Conservation (phyloP, 2,329 filamentous ascomycete genomes). For the Ophiosphaerella korrae region DNA sequence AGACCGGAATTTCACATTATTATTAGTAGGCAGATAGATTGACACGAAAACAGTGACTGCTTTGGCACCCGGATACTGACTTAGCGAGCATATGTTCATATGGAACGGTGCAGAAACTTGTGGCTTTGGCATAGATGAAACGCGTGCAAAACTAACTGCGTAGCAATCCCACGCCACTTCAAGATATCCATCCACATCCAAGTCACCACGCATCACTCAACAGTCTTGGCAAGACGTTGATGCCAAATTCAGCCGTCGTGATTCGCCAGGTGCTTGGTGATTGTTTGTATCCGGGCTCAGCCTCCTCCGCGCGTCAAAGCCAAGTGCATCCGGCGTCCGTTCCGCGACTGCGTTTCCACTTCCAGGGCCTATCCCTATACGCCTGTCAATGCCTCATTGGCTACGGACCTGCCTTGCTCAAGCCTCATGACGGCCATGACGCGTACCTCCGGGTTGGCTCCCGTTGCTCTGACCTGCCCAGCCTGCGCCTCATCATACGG, state of each 20-base stretch:
- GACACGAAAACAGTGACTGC: too few relatives aligned
- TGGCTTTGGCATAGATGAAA: too few relatives aligned
- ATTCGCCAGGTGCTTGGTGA: slow-evolving; percentile 11
- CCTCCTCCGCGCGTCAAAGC: slow-evolving; percentile 25
- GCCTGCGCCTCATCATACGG: slow-evolving; percentile 24
- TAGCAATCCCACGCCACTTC: not conserved
- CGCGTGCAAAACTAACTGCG: too few relatives aligned
- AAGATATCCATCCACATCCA: not conserved
- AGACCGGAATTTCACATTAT: not conserved
- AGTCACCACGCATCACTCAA: not conserved
- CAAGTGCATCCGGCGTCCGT: slow-evolving; percentile 13
- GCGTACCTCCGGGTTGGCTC: slow-evolving; percentile 29
- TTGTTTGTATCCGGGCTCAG: slow-evolving; percentile 19
- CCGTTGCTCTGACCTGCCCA: slow-evolving; percentile 20
- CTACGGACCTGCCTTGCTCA: slow-evolving; percentile 8
- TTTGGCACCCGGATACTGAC: too few relatives aligned
- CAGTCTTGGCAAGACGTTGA: not conserved
- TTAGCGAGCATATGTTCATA: too few relatives aligned
- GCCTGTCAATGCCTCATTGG: slow-evolving; percentile 11
- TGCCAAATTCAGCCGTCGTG: slow-evolving; percentile 7
- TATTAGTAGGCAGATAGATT: too few relatives aligned
- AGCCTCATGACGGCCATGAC: slow-evolving; percentile 30
- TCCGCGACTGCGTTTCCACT: not conserved
- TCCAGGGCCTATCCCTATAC: slow-evolving; percentile 13
- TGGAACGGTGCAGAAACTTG: too few relatives aligned